Evolutionary conservation across 805 yeast species (phyloP).

Genomic region (Wickerhamia fluorescens): DNA sequence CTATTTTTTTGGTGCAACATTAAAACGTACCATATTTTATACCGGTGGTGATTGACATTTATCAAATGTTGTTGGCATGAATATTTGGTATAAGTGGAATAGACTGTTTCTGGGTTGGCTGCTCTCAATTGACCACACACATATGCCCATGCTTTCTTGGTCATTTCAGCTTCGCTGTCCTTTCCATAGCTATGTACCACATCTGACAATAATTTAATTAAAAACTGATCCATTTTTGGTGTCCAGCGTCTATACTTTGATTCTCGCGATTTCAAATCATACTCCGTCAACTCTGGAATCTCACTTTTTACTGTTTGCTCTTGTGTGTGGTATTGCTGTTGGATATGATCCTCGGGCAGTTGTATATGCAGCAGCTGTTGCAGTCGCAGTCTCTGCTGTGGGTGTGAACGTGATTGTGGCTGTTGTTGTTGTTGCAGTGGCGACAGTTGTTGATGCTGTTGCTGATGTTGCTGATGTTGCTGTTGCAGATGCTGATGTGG

Average conservation of each 20-base stretch:
- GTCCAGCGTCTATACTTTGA: slow-evolving; percentile 34
- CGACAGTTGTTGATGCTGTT: slow-evolving; percentile 6
- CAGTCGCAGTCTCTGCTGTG: slow-evolving; percentile 4
- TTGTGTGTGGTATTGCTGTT: slow-evolving; percentile 4
- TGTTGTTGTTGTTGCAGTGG: no score
- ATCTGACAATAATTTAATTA: slow-evolving; percentile 26
- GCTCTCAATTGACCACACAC: slow-evolving; percentile 27
- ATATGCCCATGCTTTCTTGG: slow-evolving; percentile 33
- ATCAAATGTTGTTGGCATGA: slow-evolving; percentile 31
- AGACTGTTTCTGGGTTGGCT: slow-evolving; percentile 35
- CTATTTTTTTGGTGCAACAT: slow-evolving; percentile 23
- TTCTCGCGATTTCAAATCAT: slow-evolving; percentile 26
- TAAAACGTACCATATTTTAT: slow-evolving; percentile 28
- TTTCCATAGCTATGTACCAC: slow-evolving; percentile 29
- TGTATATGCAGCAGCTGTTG: slow-evolving; percentile 8
- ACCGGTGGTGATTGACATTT: slow-evolving; percentile 30
- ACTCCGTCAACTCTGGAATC: slow-evolving; percentile 16
- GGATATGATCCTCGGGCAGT: slow-evolving; percentile 6
- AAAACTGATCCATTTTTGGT: slow-evolving; percentile 29
- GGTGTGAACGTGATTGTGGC: slow-evolving; percentile 6
- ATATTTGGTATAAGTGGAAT: slow-evolving; percentile 33
- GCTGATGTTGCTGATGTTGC: slow-evolving; percentile 11
- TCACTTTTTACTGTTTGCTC: slow-evolving; percentile 3
- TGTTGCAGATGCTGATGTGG: no score
- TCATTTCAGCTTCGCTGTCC: slow-evolving; percentile 24